Base-by-base conservation (phyloP, 2,329 filamentous ascomycete species). In the Bertia moriformis region DNA sequence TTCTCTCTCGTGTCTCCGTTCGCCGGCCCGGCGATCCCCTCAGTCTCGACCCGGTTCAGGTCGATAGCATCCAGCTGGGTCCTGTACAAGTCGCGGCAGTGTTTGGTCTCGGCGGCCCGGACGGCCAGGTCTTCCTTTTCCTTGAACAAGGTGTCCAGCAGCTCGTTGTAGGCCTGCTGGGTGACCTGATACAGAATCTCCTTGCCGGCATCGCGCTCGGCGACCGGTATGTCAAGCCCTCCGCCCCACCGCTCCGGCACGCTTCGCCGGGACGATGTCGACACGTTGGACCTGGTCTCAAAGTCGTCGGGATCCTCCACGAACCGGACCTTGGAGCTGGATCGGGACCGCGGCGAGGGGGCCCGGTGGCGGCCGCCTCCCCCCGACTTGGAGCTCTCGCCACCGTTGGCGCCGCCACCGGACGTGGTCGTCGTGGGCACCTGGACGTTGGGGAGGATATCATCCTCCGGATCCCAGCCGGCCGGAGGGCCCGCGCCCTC, bases 181-280 rank as follows among this genome's bases (percentile, higher is more conserved):
- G 85, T 87, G 20, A 93, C 78, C 54, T 94, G 84, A 51, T 93
- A 95, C 1, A 96, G 63, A 3, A 95, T 82, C 52, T 96, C 86
- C 48, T 82, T 85, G 27, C 85, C 86, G 4, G 85, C 78, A 54
- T 94, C 87, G 42, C 71, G 72, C 55, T 94, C 87, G 1, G 81
- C 78, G 46, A 83, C 76, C 1, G 83, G 82, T 14, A 93, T 78
- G 39, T 86, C 82, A 55, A 84, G 79, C 14, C 80, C 80, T n/a
- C n/a, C n/a, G 38, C 79, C 80, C 78, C 79, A 86, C 41, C 80
- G 69, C 54, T 88, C 80, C 12, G 81, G 75, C 5, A 82, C 67
- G 50, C 73, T 81, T 36, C 77, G 22, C n/a, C 22, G 22, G 7
- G 22, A 66, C 1, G 82, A 86, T 0, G 78, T 78, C 4, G 81